These are phyloP conservation scores for Casaregolazyma suthepensis DNA, from an alignment of 1,139 yeast species.

Conservation along the genomic window DNA sequence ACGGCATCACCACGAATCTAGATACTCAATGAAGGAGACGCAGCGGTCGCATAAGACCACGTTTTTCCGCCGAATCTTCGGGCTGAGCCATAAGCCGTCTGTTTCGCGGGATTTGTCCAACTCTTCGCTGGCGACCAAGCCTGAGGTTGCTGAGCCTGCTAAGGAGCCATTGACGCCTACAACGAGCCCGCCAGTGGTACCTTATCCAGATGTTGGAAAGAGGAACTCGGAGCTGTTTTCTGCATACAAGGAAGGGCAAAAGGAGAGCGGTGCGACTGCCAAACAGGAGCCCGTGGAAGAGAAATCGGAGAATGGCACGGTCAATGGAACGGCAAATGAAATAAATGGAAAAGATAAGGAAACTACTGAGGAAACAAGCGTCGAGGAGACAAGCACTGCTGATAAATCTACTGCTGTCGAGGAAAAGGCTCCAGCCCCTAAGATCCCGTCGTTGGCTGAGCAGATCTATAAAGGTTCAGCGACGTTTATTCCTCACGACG, in stretches of 20 bases:
- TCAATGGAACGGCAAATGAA: background rate
- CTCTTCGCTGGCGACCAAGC: background rate
- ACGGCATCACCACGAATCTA: background rate
- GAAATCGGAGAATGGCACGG: background rate
- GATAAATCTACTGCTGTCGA: background rate
- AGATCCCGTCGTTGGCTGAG: conserved; percentile 15
- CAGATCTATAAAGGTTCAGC: conserved; percentile 23
- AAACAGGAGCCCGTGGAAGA: background rate
- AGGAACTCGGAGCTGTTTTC: background rate
- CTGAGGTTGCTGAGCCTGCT: background rate
- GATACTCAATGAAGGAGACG: background rate
- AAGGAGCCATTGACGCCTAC: background rate
- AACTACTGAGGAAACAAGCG: background rate
- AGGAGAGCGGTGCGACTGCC: background rate
- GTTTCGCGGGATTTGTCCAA: background rate
- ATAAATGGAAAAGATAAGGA: background rate
- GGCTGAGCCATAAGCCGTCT: background rate
- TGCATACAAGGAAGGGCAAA: background rate
- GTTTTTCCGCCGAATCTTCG: background rate
- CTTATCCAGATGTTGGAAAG: background rate
- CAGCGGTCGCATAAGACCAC: background rate
- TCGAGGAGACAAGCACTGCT: background rate
- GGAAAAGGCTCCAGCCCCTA: background rate
- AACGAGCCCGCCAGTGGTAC: background rate
- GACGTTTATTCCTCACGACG: conserved; percentile 21